Evolutionary conservation across 2,329 filamentous ascomycete species (phyloP).

Genomic region (Berkeleyomyces rouxiae): DNA sequence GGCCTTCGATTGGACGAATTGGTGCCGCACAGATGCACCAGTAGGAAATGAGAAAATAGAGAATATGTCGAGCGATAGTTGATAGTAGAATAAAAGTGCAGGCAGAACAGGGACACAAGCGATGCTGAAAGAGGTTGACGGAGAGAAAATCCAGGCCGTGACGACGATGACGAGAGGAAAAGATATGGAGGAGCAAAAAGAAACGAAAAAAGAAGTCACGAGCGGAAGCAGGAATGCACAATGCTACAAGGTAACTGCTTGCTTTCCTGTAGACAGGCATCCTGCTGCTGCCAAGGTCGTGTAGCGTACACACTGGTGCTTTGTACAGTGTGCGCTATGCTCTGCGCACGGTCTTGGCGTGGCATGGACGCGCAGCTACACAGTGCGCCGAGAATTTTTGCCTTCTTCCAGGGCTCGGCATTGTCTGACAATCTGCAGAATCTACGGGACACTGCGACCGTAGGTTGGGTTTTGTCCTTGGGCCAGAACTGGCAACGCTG

Average conservation of each 20-base stretch:
- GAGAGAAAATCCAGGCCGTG: neutral
- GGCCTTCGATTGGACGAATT: conserved; percentile 1
- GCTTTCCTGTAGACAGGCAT: neutral
- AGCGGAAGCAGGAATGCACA: neutral
- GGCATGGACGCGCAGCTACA: neutral
- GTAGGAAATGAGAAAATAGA: neutral
- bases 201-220: neutral
- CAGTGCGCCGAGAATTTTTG: neutral
- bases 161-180: neutral
- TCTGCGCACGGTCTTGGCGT: neutral
- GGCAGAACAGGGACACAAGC: neutral
- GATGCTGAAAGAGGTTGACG: neutral
- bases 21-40: neutral
- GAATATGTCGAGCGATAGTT: neutral
- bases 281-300: neutral
- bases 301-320: neutral
- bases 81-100: neutral
- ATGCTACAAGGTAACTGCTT: neutral
- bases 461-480: neutral
- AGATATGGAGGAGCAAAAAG: neutral
- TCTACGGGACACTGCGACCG: neutral
- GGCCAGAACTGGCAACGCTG: too few relatives aligned
- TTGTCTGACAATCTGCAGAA: neutral
- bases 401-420: neutral
- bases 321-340: neutral